Conservation (phyloP, 1,284 basidiomycete species). For the Moesziomyces sp. region DNA sequence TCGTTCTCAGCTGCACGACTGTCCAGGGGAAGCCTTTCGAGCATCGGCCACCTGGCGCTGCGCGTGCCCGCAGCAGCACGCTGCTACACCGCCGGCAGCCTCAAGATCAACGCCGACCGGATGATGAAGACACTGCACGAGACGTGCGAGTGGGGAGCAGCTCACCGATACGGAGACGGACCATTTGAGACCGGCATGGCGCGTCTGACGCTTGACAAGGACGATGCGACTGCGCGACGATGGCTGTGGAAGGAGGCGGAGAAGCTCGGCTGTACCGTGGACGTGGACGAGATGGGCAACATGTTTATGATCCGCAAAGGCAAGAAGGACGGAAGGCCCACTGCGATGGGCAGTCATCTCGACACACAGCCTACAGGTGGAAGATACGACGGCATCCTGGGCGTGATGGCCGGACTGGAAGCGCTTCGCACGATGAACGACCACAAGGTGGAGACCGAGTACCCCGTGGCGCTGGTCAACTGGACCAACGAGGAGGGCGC, state of each 20-base stretch:
- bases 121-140: constrained; percentile 63
- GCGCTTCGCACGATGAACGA: constrained; percentile 35
- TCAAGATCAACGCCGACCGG: constrained; percentile 51
- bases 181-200: constrained; percentile 36
- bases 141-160: constrained; percentile 60
- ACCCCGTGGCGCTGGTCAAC: constrained; percentile 31
- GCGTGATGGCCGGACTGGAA: constrained; percentile 44
- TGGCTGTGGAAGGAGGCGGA: constrained; percentile 62
- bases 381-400: constrained; percentile 41
- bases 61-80: neutral
- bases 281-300: constrained; percentile 63
- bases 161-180: constrained; percentile 30
- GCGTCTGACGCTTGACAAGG: constrained; percentile 59
- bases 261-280: constrained; percentile 60
- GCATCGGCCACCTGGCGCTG: neutral
- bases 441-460: constrained; percentile 19
- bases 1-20: neutral
- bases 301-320: constrained; percentile 62
- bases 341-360: constrained; percentile 40
- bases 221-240: constrained; percentile 60
- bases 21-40: neutral
- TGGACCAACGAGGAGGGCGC: constrained; percentile 51
- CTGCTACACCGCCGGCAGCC: constrained; percentile 25
- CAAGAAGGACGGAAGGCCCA: constrained; percentile 17
- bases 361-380: constrained; percentile 47